These are phyloP conservation scores for Thermochaetoides thermophila DNA, from an alignment of 495 filamentous ascomycete species.

Conservation along the genomic window DNA sequence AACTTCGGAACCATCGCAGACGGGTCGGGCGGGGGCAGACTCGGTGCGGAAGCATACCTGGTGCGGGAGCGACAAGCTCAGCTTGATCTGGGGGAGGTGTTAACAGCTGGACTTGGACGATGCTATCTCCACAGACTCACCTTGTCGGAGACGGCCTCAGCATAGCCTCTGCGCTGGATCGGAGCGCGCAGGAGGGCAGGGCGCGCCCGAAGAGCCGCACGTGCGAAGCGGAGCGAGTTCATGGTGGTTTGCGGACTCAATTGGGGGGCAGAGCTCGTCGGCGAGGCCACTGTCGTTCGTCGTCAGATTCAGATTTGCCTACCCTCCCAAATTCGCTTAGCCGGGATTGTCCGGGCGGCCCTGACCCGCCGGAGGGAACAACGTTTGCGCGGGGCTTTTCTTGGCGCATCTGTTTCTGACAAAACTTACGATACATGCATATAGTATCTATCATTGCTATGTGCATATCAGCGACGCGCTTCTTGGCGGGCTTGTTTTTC, in stretches of 20 bases:
- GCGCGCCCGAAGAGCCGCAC: slow-evolving; percentile 67
- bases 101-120: slow-evolving; percentile 3
- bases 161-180: slow-evolving; percentile 75
- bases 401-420: too few species aligned
- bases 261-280: slow-evolving; percentile 26
- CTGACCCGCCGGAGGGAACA: too few species aligned
- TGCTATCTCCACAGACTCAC: slow-evolving; percentile 22
- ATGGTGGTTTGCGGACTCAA: slow-evolving; percentile 48
- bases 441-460: too few species aligned
- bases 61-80: slow-evolving; percentile 92
- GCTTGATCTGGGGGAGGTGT: slow-evolving; percentile 59
- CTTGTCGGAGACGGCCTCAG: slow-evolving; percentile 79
- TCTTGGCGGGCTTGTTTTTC: too few species aligned
- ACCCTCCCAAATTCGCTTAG: slow-evolving; percentile 22
- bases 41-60: slow-evolving; percentile 51
- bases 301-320: slow-evolving; percentile 27
- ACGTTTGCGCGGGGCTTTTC: slow-evolving; percentile 20
- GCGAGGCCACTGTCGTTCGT: slow-evolving; percentile 18
- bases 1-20: slow-evolving; percentile 2
- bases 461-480: too few species aligned
- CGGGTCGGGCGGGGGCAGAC: slow-evolving; percentile 1
- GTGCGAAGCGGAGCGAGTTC: slow-evolving; percentile 83
- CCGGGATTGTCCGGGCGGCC: slow-evolving; percentile 17
- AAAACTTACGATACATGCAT: too few species aligned
- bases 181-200: slow-evolving; percentile 53